Evolutionary conservation across 1,284 basidiomycete species (phyloP), one percentile per base, ranked within the genome.

Genomic region (Kalmanozyma brasiliensis): DNA sequence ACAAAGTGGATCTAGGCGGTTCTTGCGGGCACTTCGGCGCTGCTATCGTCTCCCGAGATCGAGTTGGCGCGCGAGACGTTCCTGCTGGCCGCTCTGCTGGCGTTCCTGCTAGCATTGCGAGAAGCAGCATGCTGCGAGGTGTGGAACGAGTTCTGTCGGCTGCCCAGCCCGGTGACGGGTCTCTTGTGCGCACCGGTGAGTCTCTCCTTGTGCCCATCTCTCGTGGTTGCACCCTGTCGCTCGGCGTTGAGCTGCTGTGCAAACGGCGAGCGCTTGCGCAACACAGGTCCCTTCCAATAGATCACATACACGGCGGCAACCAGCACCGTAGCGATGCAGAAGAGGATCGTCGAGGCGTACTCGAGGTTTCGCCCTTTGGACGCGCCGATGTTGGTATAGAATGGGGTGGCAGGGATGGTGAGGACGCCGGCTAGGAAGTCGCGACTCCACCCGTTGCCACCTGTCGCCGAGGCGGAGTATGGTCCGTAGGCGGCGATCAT

Each of bases 281-380:
- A 43, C 19, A 49, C 49, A 8, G 65, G 65, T 36, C 84, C 84
- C 32, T 84, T 77, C 66, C 66, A 82, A 66, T 84, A 84, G 76
- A 85, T 84, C 33, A 85, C 68, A 60, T 82, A 84, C 32, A 84
- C 81, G 2, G 84, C 83, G 20, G 83, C 74, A 3, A 79, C 78
- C 32, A 84, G 77, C 38, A 84, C 35, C 1, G 80, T 49, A 1
- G 82, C 83, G 46, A 85, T 67, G 72, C 78, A 79, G 47, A 77
- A 82, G 16, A 85, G 70, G 36, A 85, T 81, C 3, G 84, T 84
- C n/a, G 79, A 78, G 0, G 83, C 83, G 72, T 82, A 84, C 66
- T 83, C 65, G 8, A 68, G 44, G 33, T 68, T 82, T 3, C 53
- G 55, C 8, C 77, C 70, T 19, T 80, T 68, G 37, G 83, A 76